Percentiles rank a stretch among this genome's conserved stretches.
Evolutionary conservation across 768 basidiomycete genomes (phyloP).

Genomic region (Postia placenta): DNA sequence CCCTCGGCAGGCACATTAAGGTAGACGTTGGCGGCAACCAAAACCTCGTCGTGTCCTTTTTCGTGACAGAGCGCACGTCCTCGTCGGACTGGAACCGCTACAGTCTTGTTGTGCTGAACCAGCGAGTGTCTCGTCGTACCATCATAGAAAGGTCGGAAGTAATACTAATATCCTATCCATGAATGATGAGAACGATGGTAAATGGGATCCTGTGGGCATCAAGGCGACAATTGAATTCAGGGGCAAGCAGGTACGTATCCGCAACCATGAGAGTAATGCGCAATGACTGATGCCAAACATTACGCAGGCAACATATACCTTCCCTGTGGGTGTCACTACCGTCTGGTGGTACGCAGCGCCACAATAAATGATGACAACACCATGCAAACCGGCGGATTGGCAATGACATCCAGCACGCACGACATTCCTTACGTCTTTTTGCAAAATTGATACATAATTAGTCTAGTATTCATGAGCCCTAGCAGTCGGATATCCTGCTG

Average conservation of each 20-base stretch:
- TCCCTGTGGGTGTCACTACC: conserved; percentile 69
- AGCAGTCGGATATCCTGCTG: no score
- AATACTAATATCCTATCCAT: conserved; percentile 11
- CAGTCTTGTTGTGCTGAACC: conserved; percentile 70
- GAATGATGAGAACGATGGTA: conserved; percentile 42
- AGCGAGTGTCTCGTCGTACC: conserved; percentile 21
- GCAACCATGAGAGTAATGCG: no score
- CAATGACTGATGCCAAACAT: background rate
- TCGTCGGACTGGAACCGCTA: conserved; percentile 58
- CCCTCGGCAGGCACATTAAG: conserved; percentile 63
- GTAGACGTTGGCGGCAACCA: conserved; percentile 52
- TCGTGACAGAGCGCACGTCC: conserved; percentile 48
- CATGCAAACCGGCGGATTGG: no score
- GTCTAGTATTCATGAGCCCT: no score
- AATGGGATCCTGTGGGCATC: conserved; percentile 51
- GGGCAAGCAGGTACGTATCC: conserved; percentile 44
- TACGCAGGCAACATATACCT: conserved; percentile 65
- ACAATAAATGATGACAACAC: no score
- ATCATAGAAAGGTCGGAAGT: background rate
- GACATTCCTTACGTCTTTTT: no score
- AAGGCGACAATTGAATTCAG: conserved; percentile 57
- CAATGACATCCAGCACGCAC: no score
- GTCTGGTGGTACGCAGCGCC: conserved; percentile 40
- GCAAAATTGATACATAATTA: no score
- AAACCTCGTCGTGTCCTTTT: conserved; percentile 54